phyloP scores from a whole-genome alignment of 2,329 filamentous ascomycete species.

The Hypoxylon rubiginosum region DNA sequence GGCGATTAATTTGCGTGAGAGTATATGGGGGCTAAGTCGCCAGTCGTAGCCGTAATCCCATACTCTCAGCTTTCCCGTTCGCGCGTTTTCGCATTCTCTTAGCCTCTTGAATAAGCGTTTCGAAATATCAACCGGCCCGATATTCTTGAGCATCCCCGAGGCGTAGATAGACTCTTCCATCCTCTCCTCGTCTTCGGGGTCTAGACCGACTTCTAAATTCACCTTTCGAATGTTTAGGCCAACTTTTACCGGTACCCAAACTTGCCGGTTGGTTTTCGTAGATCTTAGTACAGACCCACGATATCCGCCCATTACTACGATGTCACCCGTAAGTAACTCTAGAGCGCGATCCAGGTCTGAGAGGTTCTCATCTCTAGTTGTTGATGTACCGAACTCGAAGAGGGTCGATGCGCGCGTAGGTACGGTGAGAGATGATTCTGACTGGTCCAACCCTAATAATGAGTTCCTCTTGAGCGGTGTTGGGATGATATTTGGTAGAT shows the following conservation, averaged over 20 bases:
- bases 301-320: constrained; percentile 92
- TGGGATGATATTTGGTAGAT: constrained; percentile 67
- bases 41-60: constrained; percentile 97
- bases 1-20: constrained; percentile 77
- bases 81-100: constrained; percentile 78
- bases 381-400: constrained; percentile 27
- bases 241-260: constrained; percentile 95
- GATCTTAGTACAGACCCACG: constrained; percentile 90
- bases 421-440: constrained; percentile 38
- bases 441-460: constrained; percentile 42
- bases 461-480: constrained; percentile 49
- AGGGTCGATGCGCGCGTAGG: constrained; percentile 35
- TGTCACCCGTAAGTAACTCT: constrained; percentile 80
- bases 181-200: constrained; percentile 83
- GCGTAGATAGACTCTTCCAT: constrained; percentile 88
- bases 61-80: constrained; percentile 78
- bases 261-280: constrained; percentile 83
- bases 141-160: constrained; percentile 89
- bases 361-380: constrained; percentile 48
- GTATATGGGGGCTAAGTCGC: constrained; percentile 84
- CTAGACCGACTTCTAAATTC: constrained; percentile 87
- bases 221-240: constrained; percentile 92
- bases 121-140: constrained; percentile 92
- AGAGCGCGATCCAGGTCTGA: constrained; percentile 67
- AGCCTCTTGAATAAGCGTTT: constrained; percentile 84